Base-by-base conservation (phyloP, 768 basidiomycete species). In the Phaeolepiota aurea region DNA sequence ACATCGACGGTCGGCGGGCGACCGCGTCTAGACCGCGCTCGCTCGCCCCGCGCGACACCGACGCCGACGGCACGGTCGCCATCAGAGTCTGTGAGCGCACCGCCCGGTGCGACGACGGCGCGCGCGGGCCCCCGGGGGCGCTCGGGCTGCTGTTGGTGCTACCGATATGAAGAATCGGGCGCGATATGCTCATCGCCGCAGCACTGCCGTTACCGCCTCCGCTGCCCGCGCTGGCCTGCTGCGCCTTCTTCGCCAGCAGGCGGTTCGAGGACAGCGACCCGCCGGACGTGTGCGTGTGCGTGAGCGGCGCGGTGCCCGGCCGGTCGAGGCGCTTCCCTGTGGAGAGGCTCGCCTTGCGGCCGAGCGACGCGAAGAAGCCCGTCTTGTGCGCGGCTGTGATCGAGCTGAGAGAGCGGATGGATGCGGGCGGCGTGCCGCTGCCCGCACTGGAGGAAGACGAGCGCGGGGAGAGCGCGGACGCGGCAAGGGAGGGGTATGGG, bases 351-450 rank as follows among this genome's bases (percentile, higher is more conserved):
- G 76, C 66, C 54, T 79, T 87, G 18, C 86, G 71, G 10, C 84
- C 82, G 12, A 89, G 69, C 0, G 84, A 79, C 3, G 86, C 67
- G 54, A 89, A 83, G 61, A 88, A 87, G 7, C 74, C 71, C n/a
- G 71, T 64, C 46, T 70, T 78, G 34, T 53, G 57, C 2, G 58
- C 51, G 3, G 67, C 57, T 14, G 63, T 59, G 14, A 70, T 65
- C 1, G 75, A 63, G 16, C 58, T 61, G 21, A 69, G 54, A 9
- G 71, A 71, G 31, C 76, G 74, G 46, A 74, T 64, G 25, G 76
- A 77, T 3, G 73, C 57, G 1, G 74, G 65, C 4, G 76, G 69
- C 2, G 66, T 61, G 25, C 49, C 57, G 21, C 56, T 58, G 41
- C 52, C 57, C 10, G 59, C 43, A 41, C 55, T 51, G 20, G 57